Conservation (phyloP, 768 basidiomycete genomes). For the Lentinula boryana region DNA sequence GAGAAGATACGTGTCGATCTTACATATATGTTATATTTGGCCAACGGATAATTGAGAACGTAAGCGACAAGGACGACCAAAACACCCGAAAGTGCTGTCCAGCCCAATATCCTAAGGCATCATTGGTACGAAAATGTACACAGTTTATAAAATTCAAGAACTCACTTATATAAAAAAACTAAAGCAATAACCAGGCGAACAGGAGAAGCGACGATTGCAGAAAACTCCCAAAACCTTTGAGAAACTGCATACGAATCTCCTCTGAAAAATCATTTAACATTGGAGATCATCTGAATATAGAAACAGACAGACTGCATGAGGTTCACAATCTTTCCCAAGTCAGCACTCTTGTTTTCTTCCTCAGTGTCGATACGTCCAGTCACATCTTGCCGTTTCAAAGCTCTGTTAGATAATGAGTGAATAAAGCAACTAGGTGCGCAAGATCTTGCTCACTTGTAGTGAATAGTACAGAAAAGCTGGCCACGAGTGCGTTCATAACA, state of each 20-base stretch:
- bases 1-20: slow-evolving; percentile 14
- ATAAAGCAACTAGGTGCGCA: not conserved
- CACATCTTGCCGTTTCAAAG: slow-evolving; percentile 53
- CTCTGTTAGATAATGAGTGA: not conserved
- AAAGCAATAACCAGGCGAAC: slow-evolving; percentile 61
- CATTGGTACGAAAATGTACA: not conserved
- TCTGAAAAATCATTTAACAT: slow-evolving; percentile 24
- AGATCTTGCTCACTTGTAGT: slow-evolving; percentile 43
- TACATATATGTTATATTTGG: slow-evolving; percentile 59
- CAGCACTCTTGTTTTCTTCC: slow-evolving; percentile 37
- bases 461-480: slow-evolving; percentile 63
- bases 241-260: slow-evolving; percentile 68
- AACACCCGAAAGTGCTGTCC: slow-evolving; percentile 71
- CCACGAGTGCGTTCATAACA: slow-evolving; percentile 71
- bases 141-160: not conserved
- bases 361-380: slow-evolving; percentile 37
- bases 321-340: slow-evolving; percentile 69
- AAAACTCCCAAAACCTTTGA: slow-evolving; percentile 70
- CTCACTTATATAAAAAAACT: slow-evolving; percentile 67
- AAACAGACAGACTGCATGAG: slow-evolving; percentile 55
- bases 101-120: slow-evolving; percentile 57
- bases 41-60: slow-evolving; percentile 61
- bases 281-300: not conserved
- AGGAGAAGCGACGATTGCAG: slow-evolving; percentile 56
- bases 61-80: slow-evolving; percentile 57